Percentiles rank a stretch among this genome's conserved stretches.
These are phyloP conservation scores for Phytomonas francai DNA, from an alignment of 208 protist species.

Conservation along the genomic window DNA sequence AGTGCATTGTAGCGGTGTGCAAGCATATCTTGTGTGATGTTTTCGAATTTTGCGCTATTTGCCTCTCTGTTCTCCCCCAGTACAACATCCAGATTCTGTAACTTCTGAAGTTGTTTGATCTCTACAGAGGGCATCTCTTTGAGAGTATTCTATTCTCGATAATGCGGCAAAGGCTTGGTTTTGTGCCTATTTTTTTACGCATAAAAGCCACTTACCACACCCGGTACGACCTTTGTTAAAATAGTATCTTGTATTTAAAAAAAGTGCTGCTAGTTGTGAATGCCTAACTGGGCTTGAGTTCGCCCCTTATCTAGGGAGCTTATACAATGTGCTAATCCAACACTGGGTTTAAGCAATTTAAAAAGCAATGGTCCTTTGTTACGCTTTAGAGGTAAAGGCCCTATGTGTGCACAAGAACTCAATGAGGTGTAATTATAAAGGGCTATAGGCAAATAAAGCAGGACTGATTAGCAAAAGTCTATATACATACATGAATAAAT, in stretches of 20 bases:
- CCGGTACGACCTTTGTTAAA: neutral
- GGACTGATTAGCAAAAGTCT: neutral
- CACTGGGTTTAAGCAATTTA: neutral
- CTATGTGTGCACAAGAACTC: neutral
- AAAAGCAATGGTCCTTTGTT: neutral
- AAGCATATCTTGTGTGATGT: neutral
- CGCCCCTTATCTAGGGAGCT: neutral
- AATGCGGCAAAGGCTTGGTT: neutral
- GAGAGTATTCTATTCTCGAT: neutral
- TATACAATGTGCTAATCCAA: neutral
- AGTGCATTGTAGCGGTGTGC: neutral
- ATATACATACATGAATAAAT: too few species aligned
- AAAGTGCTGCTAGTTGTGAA: neutral
- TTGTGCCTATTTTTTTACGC: neutral
- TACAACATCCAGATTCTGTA: neutral
- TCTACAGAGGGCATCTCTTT: neutral
- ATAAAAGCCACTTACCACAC: neutral
- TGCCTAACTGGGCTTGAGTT: neutral
- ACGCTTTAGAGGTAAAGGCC: neutral
- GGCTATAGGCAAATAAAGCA: neutral
- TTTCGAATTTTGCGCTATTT: neutral
- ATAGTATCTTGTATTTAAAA: neutral
- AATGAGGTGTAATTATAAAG: neutral
- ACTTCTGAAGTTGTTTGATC: neutral
- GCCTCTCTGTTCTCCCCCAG: neutral